A percentile compares a stretch with the other conserved stretches of the same genome.
Conservation (phyloP, 352 stramenopile species). For the Phytophthora sojae region DNA sequence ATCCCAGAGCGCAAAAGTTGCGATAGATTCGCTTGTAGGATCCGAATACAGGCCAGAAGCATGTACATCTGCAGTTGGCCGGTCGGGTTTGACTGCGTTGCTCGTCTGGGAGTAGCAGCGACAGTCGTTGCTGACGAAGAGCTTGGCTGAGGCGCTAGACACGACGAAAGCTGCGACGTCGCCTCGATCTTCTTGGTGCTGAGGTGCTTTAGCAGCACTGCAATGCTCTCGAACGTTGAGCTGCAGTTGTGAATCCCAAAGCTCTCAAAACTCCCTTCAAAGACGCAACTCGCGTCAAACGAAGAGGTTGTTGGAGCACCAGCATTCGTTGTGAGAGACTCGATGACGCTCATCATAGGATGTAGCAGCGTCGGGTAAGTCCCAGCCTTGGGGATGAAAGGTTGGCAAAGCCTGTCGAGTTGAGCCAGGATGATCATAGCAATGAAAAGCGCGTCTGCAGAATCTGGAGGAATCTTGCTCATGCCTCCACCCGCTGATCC, state of each 20-base stretch:
- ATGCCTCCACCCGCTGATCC: neutral
- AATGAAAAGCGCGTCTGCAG: conserved; percentile 43
- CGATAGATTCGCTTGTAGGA: conserved; percentile 81
- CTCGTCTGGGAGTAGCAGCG: conserved; percentile 11
- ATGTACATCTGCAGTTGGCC: conserved; percentile 66
- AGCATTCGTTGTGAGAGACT: conserved; percentile 20
- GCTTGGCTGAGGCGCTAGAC: conserved; percentile 2
- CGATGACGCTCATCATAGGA: conserved; percentile 29
- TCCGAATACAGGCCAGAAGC: conserved; percentile 65
- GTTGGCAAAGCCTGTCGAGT: conserved; percentile 72
- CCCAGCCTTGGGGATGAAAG: conserved; percentile 52
- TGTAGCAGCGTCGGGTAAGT: conserved; percentile 42
- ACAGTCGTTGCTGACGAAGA: neutral
- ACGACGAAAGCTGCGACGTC: conserved; percentile 17
- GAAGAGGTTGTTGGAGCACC: neutral
- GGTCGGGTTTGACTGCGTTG: neutral
- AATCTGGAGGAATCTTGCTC: neutral
- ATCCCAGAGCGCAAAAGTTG: conserved; percentile 72
- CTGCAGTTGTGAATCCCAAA: conserved; percentile 54
- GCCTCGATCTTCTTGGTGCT: conserved; percentile 47
- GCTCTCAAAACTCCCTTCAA: conserved; percentile 53
- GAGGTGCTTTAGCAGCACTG: conserved; percentile 48
- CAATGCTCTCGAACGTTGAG: conserved; percentile 56
- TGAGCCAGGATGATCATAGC: conserved; percentile 78
- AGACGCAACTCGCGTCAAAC: conserved; percentile 24